Evolutionary conservation across 2,329 filamentous ascomycete genomes (phyloP).

Genomic region (Salinomyces thailandicus): DNA sequence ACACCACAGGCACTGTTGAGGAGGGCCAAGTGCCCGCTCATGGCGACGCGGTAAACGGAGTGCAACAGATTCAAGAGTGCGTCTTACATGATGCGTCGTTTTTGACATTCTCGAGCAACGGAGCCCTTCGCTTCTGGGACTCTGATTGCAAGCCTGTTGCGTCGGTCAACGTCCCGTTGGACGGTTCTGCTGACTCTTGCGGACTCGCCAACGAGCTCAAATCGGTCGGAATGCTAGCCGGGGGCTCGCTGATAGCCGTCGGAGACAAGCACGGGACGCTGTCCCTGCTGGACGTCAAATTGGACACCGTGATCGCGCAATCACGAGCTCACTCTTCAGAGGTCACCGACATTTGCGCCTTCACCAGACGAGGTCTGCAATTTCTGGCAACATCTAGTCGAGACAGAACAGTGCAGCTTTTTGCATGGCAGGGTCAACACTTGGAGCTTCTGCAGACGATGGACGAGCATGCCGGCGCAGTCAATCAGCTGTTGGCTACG

Average conservation of each 20-base stretch:
- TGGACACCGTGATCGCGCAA: conserved; percentile 53
- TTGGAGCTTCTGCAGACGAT: conserved; percentile 74
- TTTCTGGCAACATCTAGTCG: conserved; percentile 75
- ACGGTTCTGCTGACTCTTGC: conserved; percentile 45
- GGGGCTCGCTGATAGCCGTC: conserved; percentile 59
- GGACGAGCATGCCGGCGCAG: conserved; percentile 79
- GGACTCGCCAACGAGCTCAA: conserved; percentile 47
- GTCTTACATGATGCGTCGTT: conserved; percentile 60
- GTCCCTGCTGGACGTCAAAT: conserved; percentile 45
- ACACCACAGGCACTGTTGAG: conserved; percentile 7
- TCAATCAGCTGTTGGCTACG: conserved; percentile 66
- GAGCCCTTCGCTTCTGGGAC: conserved; percentile 75
- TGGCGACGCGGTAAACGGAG: conserved; percentile 54
- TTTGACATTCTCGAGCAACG: conserved; percentile 78
- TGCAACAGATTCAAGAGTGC: conserved; percentile 52
- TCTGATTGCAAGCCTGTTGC: conserved; percentile 57
- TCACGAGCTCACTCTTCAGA: conserved; percentile 81
- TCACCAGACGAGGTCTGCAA: conserved; percentile 49
- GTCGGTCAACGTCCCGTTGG: conserved; percentile 57
- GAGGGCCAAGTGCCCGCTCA: conserved; percentile 44
- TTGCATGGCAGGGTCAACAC: conserved; percentile 44
- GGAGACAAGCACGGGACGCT: conserved; percentile 83
- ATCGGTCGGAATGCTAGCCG: conserved; percentile 47
- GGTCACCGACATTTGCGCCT: conserved; percentile 69
- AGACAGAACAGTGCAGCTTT: conserved; percentile 91